Base-by-base conservation (phyloP, 2,329 filamentous ascomycete genomes). In the Arthrocladium fulminans region DNA sequence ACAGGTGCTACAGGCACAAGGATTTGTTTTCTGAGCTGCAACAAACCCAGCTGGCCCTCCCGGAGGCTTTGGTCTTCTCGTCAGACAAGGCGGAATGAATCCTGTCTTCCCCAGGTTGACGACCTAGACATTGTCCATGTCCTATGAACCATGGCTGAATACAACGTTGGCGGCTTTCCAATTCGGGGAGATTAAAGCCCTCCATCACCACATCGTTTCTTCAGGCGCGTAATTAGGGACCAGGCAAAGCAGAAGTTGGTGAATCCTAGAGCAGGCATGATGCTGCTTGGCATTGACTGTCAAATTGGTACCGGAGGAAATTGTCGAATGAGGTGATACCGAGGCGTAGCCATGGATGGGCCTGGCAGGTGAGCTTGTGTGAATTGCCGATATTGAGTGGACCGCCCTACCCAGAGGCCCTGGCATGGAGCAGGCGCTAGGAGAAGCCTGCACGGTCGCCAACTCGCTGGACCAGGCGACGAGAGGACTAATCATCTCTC, bases 221-320 rank as follows among this genome's bases (percentile, higher is more conserved):
- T 8, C 20, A 24, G 39, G 19, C 22, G 22, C 22, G 19, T 9
- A 42, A n/a, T 5, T 23, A 42, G 13, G 27, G 22, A 25, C 7
- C 19, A 27, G 13, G n/a, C 13, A 15, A 42, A n/a, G 20, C 24
- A 20, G 39, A 42, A 23, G 22, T n/a, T 5, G 27, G 22, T 17
- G 19, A 25, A 24, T 42, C 39, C 24, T 25, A 9, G 20, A n/a
- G 22, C 32, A 17, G 12, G 12, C 22, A 42, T 25, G 20, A n/a
- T 42, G 39, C 19, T n/a, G 20, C 39, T 42, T 42, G 39, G 39
- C 39, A 25, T 12, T n/a, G 13, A 42, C 22, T 25, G 13, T 42
- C 39, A 42, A 42, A 42, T 42, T 42, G 39, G 39, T 25, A 23
- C 22, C 7, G 6, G 20, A 22, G 27, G 22, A 10, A 23, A 25